Conservation (phyloP, 495 filamentous ascomycete genomes). For the Neurospora sp. region DNA sequence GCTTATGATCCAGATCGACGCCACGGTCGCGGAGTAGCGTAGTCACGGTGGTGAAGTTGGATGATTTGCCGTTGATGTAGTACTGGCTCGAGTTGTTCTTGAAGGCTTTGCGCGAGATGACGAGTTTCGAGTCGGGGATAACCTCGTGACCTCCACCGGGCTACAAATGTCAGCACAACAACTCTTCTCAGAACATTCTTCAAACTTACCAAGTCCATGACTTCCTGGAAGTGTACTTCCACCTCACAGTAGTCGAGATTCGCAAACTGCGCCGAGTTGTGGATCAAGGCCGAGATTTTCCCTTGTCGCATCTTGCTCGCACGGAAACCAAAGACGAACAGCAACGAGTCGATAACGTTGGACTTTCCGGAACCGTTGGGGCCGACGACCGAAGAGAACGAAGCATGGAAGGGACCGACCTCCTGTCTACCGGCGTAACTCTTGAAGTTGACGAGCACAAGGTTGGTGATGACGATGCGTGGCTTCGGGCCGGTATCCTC, state of each 20-base stretch:
- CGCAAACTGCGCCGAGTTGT: slow-evolving; percentile 83
- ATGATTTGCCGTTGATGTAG: slow-evolving; percentile 82
- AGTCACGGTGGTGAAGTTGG: slow-evolving; percentile 85
- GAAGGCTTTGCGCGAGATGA: slow-evolving; percentile 88
- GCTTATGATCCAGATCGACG: slow-evolving; percentile 95
- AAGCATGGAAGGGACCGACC: slow-evolving; percentile 92
- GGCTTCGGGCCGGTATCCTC: slow-evolving; percentile 68
- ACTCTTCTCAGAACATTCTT: background rate
- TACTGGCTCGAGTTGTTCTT: slow-evolving; percentile 98
- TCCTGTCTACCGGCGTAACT: slow-evolving; percentile 93
- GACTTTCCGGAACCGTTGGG: slow-evolving; percentile 98
- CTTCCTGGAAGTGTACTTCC: slow-evolving; percentile 88
- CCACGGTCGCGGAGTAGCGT: slow-evolving; percentile 79
- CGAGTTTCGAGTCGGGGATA: slow-evolving; percentile 69
- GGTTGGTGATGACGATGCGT: slow-evolving; percentile 81
- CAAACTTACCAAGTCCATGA: slow-evolving; percentile 54
- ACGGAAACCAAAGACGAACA: slow-evolving; percentile 97
- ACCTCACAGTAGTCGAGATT: slow-evolving; percentile 87
- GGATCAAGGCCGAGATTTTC: slow-evolving; percentile 94
- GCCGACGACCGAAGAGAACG: slow-evolving; percentile 97
- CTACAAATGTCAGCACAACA: background rate
- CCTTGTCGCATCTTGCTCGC: slow-evolving; percentile 99
- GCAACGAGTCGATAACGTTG: slow-evolving; percentile 94
- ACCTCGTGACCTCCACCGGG: slow-evolving; percentile 62
- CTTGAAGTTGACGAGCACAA: slow-evolving; percentile 93